Evolutionary conservation across 2,329 filamentous ascomycete species (phyloP).

Genomic region (Fusarium metavorans): DNA sequence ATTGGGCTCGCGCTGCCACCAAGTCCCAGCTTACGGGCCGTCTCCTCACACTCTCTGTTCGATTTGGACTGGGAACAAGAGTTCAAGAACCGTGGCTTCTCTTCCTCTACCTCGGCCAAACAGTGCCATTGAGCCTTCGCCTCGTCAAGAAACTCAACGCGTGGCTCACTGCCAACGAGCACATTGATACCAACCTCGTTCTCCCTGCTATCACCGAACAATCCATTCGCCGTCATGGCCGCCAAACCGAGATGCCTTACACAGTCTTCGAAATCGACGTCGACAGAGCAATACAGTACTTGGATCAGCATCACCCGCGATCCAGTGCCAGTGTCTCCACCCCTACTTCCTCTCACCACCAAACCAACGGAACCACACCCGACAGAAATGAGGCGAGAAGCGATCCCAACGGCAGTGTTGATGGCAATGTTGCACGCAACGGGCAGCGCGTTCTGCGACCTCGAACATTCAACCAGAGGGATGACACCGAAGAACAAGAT

Average conservation of each 20-base stretch:
- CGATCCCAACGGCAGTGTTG: not conserved
- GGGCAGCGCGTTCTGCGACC: not conserved
- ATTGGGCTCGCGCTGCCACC: conserved; percentile 1
- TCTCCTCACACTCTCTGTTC: conserved; percentile 6
- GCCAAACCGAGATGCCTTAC: not conserved
- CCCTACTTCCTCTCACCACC: not conserved
- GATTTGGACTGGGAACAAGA: not conserved
- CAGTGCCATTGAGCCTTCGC: not conserved
- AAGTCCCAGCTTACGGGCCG: conserved; percentile 8
- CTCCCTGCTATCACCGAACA: conserved; percentile 1
- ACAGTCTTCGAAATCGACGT: not conserved
- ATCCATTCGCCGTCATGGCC: conserved; percentile 8
- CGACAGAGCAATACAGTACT: not conserved
- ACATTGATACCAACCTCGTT: not conserved
- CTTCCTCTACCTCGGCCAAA: conserved; percentile 7
- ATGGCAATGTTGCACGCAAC: not conserved
- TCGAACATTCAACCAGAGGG: not conserved
- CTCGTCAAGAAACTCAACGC: conserved; percentile 6
- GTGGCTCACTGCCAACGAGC: conserved; percentile 2
- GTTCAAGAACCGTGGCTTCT: conserved; percentile 13
- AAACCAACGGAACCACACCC: not conserved
- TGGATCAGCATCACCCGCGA: not conserved
- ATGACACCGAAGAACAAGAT: not conserved
- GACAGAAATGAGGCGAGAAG: not conserved
- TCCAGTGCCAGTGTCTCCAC: not conserved